Base-by-base conservation (phyloP, 768 basidiomycete species). In the Kwoniella europaea region DNA sequence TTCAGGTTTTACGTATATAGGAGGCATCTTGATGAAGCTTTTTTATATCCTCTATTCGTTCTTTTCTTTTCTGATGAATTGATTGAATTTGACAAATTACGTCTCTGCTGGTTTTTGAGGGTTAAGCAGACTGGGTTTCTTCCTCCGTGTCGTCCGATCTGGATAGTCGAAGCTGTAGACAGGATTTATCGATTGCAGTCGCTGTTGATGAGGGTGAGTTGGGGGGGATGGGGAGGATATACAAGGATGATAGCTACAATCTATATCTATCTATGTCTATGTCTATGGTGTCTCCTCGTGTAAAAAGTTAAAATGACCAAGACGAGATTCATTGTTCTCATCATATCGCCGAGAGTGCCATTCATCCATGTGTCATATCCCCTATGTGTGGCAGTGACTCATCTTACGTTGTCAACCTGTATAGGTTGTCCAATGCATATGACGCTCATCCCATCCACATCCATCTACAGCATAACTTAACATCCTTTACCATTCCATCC, bases 1-100 rank as follows among this genome's bases (percentile, higher is more conserved):
- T 75, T 83, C 82, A 43, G 82, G 82, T 73, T 83, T 83, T 68
- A 82, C 75, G 67, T 76, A 83, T 52, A 79, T 74, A 20, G 81
- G 79, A 52, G 79, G 78, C 82, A 83, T 83, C 41, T 52, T 76
- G 71, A 55, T 46, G 50, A 9, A 53, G 16, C 24, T 65, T 35
- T 44, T 24, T 18, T 65, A 56, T 66, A 43, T 52, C 55, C 35
- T 71, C 27, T 24, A 46, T 41, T 67, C 43, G 18, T 13, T 54
- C 52, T 50, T 42, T 10, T 54, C 59, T 13, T 15, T 44, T 18
- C 22, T 60, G 20, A 3, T 24, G 13, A 42, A 44, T 29, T 44
- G 12, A 44, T 35, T 24, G 13, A 60, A 44, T 29, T 44, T 18
- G 35, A 18, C 35, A n/a, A 35, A 60, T 20, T 64, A 16, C 43